These are phyloP conservation scores for Coriolopsis trogii DNA, from an alignment of 1,284 basidiomycete species.

Conservation along the genomic window DNA sequence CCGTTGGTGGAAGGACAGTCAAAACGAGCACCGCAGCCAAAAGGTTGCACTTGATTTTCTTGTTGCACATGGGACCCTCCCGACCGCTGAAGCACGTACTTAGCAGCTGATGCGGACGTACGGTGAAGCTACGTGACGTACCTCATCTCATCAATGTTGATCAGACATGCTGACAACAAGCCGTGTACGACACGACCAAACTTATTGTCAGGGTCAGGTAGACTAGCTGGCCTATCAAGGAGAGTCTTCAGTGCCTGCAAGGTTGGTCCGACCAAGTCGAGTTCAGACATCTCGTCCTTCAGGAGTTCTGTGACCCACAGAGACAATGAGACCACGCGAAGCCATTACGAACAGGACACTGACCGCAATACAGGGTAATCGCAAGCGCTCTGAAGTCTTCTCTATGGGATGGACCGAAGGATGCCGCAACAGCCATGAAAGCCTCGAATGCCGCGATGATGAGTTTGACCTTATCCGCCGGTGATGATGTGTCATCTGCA, in stretches of 20 bases:
- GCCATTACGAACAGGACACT: neutral
- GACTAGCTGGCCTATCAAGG: conserved; percentile 50
- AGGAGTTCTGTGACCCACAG: conserved; percentile 68
- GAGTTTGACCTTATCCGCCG: conserved; percentile 62
- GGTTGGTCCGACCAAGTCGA: conserved; percentile 80
- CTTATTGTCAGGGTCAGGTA: conserved; percentile 37
- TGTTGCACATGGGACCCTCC: conserved; percentile 72
- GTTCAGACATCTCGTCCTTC: conserved; percentile 79
- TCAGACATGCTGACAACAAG: conserved; percentile 81
- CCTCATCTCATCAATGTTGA: conserved; percentile 93
- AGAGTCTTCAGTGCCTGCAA: conserved; percentile 79
- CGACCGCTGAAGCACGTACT: conserved; percentile 59
- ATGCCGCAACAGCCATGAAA: conserved; percentile 65
- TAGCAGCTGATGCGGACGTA: conserved; percentile 1
- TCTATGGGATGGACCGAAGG: conserved; percentile 56
- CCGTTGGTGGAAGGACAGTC: conserved; percentile 73
- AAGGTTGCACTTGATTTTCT: conserved; percentile 92
- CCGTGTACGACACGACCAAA: conserved; percentile 79
- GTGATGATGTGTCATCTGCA: conserved; percentile 31
- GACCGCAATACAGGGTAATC: conserved; percentile 82
- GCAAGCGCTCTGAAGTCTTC: conserved; percentile 83
- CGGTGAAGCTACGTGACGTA: conserved; percentile 40
- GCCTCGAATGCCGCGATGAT: conserved; percentile 71
- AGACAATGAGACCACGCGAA: neutral
- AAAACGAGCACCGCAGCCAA: conserved; percentile 86